Evolutionary conservation across 345 rosid species (phyloP).

Genomic region (Eutrema yunnanense): DNA sequence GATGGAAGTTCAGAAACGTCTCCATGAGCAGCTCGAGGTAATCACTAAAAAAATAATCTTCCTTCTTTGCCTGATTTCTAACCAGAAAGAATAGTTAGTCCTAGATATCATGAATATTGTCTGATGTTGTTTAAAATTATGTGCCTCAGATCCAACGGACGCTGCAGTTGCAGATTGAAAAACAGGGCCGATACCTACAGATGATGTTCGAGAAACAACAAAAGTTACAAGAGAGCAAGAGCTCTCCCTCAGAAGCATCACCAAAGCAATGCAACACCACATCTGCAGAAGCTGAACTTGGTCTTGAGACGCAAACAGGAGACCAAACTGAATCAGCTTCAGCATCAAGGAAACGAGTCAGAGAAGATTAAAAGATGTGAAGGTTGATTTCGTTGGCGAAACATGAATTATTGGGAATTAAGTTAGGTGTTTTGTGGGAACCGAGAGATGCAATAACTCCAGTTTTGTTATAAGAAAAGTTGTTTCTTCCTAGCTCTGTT

Average conservation of each 20-base stretch:
- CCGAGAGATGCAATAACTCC: background rate
- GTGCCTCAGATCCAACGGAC: constrained; percentile 21
- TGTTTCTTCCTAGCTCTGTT: background rate
- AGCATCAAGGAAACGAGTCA: constrained; percentile 32
- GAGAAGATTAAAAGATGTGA: constrained; percentile 26
- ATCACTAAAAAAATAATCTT: background rate
- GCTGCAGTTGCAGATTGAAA: constrained; percentile 30
- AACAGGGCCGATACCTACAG: constrained; percentile 26
- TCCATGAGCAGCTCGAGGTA: constrained; percentile 98
- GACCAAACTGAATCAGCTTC: background rate
- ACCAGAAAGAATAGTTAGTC: background rate
- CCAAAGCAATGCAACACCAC: constrained; percentile 3
- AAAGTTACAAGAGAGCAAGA: constrained; percentile 31
- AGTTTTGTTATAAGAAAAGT: constrained; percentile 10
- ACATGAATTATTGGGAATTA: background rate
- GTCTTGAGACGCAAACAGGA: background rate
- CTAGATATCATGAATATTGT: background rate
- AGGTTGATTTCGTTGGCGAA: background rate
- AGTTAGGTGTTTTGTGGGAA: constrained; percentile 5
- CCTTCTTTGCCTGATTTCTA: background rate
- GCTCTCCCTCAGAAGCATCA: constrained; percentile 29
- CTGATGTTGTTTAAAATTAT: background rate
- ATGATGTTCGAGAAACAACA: constrained; percentile 75
- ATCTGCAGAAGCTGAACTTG: background rate
- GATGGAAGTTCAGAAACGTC: constrained; percentile 94